Evolutionary conservation across 2,329 filamentous ascomycete genomes (phyloP), one percentile per base, ranked within the genome.

Genomic region (Pyrenophora tritici-repentis): DNA sequence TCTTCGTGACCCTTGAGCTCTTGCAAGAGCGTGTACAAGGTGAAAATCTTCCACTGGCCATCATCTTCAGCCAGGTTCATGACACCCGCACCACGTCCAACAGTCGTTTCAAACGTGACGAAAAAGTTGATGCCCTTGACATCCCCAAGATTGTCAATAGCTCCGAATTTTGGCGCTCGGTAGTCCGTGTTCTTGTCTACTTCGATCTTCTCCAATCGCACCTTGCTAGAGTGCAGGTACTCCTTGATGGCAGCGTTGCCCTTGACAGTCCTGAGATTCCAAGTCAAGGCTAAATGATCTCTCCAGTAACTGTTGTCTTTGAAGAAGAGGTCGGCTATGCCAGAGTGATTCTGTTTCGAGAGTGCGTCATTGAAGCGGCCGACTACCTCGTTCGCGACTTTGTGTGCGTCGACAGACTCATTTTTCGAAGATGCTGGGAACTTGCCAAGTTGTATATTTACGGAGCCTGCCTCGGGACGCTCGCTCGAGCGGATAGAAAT

Each of bases 201-300:
- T 26, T 70, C 63, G 5, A 67, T 44, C 10, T 59, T 63, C 4
- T 55, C 60, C 10, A 73, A 48, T 22, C 71, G 58, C 20, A 74
- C 70, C 53, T 59, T 78, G 31, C 57, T 65, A 7, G 50, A 47
- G 16, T 58, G 56, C 68, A 70, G 63, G 42, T 43, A 63, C 34
- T 37, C 83, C 78, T 24, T 72, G 73, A 42, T 76, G 56, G 39
- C 68, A 63, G 10, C 78, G 77, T 55, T 80, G 78, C 65, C 67
- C 42, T 70, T 67, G n/a, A 81, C 60, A 0, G 83, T 86, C 31
- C 76, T 80, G 18, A 84, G 75, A 29, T 82, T 77, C 78, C 82
- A 85, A 0, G 80, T 79, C 8, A 86, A 62, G 6, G 74, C 78
- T 3, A 86, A 75, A 46, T 85, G 80, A 60, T 86, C 84, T 32